A percentile compares a stretch with the other conserved stretches of the same genome.
phyloP scores from a whole-genome alignment of 176 grass and related monocot genomes.

The Avena sativa region DNA sequence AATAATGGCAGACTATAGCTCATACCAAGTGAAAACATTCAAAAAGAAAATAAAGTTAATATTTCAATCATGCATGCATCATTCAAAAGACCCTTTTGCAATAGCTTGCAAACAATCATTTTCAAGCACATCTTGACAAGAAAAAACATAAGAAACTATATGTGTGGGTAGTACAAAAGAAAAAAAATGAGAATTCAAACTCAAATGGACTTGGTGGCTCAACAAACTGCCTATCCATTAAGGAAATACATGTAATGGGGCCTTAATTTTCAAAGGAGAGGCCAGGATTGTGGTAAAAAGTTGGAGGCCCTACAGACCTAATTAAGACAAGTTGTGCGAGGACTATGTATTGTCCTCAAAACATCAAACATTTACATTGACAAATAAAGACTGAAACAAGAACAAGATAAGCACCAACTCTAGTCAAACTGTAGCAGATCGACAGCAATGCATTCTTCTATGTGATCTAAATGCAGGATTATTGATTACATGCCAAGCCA shows the following conservation, averaged over 20 bases:
- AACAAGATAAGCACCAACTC: background rate
- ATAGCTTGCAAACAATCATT: no score
- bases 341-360: background rate
- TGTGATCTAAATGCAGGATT: no score
- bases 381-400: background rate
- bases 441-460: background rate
- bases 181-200: background rate
- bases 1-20: no score
- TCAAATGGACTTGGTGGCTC: background rate
- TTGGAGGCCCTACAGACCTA: background rate
- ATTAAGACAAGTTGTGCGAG: background rate
- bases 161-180: background rate
- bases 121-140: background rate
- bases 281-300: background rate
- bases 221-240: background rate
- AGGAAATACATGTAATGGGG: background rate
- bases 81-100: no score
- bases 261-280: background rate
- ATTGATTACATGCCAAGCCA: no score
- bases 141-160: background rate
- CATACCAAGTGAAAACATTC: background rate
- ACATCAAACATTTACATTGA: background rate
- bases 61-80: background rate
- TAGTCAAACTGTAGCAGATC: background rate
- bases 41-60: background rate